Evolutionary conservation across 2,329 filamentous ascomycete species (phyloP), one percentile per base, ranked within the genome.

Genomic region (Alternaria angustiovoidea): DNA sequence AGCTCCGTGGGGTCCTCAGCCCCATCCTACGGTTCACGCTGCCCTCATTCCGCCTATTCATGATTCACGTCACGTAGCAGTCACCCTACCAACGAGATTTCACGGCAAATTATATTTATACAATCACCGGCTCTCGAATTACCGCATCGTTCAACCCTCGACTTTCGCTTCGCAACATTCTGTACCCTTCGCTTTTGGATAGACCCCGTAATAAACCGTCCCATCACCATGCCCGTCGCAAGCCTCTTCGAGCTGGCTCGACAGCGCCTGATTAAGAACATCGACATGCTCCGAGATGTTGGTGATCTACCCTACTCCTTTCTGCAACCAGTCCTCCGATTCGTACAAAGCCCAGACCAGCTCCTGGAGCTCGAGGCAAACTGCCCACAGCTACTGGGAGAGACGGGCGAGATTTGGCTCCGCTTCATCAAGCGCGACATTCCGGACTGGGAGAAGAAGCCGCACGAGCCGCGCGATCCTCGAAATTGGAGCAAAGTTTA

Each of bases 401-500:
- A 91, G 57, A 89, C 89, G 39, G 85, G 82, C 20, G 90, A 93
- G 68, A 82, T 94, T 62, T 97, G 94, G 94, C 80, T 88, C 42
- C 85, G 87, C 28, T 86, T 97, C 71, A 95, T 98, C 77, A 86
- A 87, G 52, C 87, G 88, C 48, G 89, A 97, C 70, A 91, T 97
- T 63, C 88, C 88, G 2, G 81, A 87, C 57, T 89, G 88, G 77
- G 83, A 88, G 42, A 80, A 81, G 46, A 88, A 90, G 73, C 86
- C 87, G 26, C 86, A 89, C 67, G 82, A 87, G 24, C 91, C 91
- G 0, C 63, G 69, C 56, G 85, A 92, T 63, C 87, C 89, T 0
- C 82, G 82, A 36, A 88, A 88, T 61, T 97, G 93, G 93, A 88
- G 89, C 74, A 88, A 90, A 56, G 84, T 96, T 14, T 97, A 96